Base-by-base conservation (phyloP, 306 rosid species). In the Ormosia semicastrata region DNA sequence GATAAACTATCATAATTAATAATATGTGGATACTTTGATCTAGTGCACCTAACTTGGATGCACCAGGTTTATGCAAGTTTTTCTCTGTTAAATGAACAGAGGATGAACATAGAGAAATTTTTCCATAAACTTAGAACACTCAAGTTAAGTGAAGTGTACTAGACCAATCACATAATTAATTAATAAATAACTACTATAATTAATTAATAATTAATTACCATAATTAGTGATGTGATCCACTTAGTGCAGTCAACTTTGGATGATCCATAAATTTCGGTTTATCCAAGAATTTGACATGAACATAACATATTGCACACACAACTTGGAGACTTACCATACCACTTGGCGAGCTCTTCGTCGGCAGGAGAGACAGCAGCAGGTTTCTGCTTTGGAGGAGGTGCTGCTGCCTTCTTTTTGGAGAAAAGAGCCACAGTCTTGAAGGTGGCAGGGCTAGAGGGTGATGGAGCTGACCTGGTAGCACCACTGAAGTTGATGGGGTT, bases 271-370 rank as follows among this genome's bases (percentile, higher is more conserved):
- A 24, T 24, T 24, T 24, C 0, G 24, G 24, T 24, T 24, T 24
- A 24, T 24, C 0, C 24, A 24, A 24, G 24, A 24, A 24, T 24
- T 24, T 24, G 0, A 0, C 1, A 1, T 24, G 10, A 60, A 15
- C 8, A n/a, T 1, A 43, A 6, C 30, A 18, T 1, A 24, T 24
- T 24, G 7, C 46, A 15, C 5, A 8, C n/a, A 77, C 2, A 2
- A 34, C 7, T 34, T 53, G 54, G 2, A 5, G 12, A 90, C 99
- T 84, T 82, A 96, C 99, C 99, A 73, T 96, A 96, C 99, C 99
- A 96, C 97, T 96, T 96, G 94, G 99, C 91, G 74, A 96, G 99
- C 74, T 96, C 99, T 0, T 93, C 99, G 52, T 82, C 73, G 4
- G 66, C 79, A 2, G 97, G 88, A 40, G 97, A 36, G 17, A 68